These are phyloP conservation scores for Alternaria hordeiaustralica DNA, from an alignment of 2,329 filamentous ascomycete species.

Conservation along the genomic window DNA sequence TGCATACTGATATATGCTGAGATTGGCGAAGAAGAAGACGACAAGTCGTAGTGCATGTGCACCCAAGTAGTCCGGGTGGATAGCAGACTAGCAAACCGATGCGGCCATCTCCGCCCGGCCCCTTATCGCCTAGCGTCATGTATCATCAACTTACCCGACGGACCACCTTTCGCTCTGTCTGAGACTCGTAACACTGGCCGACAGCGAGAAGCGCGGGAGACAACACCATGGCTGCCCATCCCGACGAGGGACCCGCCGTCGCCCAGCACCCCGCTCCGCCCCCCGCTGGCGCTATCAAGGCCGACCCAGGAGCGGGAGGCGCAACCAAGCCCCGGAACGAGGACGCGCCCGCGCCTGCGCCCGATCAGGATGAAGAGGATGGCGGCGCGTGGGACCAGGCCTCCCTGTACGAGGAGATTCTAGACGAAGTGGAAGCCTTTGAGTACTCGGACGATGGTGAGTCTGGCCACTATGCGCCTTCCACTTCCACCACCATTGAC, in stretches of 20 bases:
- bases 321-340: conserved; percentile 21
- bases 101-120: conserved; percentile 11
- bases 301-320: conserved; percentile 20
- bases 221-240: conserved; percentile 35
- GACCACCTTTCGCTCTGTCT: conserved; percentile 20
- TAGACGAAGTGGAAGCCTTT: conserved; percentile 40
- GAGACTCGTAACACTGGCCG: conserved; percentile 16
- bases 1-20: conserved; percentile 7
- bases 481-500: conserved; percentile 14
- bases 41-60: conserved; percentile 12
- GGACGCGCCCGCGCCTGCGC: conserved; percentile 21
- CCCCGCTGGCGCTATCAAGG: conserved; percentile 23
- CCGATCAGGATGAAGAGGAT: conserved; percentile 23
- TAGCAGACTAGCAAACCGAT: background rate
- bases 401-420: conserved; percentile 45
- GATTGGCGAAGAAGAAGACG: conserved; percentile 19
- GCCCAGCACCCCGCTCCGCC: conserved; percentile 32
- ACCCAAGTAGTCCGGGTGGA: conserved; percentile 1
- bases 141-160: conserved; percentile 13
- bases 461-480: conserved; percentile 3
- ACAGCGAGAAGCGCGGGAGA: conserved; percentile 18
- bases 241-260: conserved; percentile 35
- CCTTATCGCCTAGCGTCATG: conserved; percentile 13
- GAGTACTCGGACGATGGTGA: conserved; percentile 35
- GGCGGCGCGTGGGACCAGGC: conserved; percentile 40